Evolutionary conservation across 257 asterid species (phyloP).

Genomic region (Ophiorrhiza pumila): DNA sequence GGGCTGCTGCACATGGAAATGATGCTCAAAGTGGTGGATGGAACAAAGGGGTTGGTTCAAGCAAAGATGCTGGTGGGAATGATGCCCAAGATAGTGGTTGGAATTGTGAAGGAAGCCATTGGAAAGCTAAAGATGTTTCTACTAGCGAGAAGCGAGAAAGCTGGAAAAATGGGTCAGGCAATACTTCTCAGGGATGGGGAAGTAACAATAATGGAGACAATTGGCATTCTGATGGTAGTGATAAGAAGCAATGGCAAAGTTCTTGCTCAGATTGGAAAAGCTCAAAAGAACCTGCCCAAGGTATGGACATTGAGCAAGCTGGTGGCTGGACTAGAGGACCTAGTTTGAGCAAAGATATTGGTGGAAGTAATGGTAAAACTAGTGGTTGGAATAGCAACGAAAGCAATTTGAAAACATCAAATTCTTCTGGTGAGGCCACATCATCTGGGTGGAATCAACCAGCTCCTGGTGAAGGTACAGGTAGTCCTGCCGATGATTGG

Average conservation of each 20-base stretch:
- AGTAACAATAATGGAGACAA: constrained; percentile 30
- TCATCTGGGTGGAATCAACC: constrained; percentile 25
- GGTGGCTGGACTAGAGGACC: constrained; percentile 30
- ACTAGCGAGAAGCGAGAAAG: not conserved
- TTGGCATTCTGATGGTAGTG: constrained; percentile 25
- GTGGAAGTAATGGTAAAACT: constrained; percentile 17
- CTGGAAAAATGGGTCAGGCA: constrained; percentile 4
- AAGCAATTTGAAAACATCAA: constrained; percentile 19
- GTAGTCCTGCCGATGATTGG: constrained; percentile 28
- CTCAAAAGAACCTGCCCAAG: constrained; percentile 31
- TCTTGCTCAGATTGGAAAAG: constrained; percentile 32
- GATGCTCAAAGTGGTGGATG: constrained; percentile 28
- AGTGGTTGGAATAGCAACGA: constrained; percentile 31
- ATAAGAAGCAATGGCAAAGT: constrained; percentile 18
- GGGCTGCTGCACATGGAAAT: constrained; percentile 24
- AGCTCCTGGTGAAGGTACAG: constrained; percentile 17
- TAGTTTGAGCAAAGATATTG: constrained; percentile 20
- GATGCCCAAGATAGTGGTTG: constrained; percentile 11
- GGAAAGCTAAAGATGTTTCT: not conserved
- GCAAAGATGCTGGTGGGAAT: constrained; percentile 19
- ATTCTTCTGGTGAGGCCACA: constrained; percentile 24
- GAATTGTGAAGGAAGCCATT: not conserved
- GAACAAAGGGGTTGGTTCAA: constrained; percentile 19
- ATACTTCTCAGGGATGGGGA: not conserved
- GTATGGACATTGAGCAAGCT: constrained; percentile 17